Conservation (phyloP, 495 filamentous ascomycete species). For the Tuber melanosporum region DNA sequence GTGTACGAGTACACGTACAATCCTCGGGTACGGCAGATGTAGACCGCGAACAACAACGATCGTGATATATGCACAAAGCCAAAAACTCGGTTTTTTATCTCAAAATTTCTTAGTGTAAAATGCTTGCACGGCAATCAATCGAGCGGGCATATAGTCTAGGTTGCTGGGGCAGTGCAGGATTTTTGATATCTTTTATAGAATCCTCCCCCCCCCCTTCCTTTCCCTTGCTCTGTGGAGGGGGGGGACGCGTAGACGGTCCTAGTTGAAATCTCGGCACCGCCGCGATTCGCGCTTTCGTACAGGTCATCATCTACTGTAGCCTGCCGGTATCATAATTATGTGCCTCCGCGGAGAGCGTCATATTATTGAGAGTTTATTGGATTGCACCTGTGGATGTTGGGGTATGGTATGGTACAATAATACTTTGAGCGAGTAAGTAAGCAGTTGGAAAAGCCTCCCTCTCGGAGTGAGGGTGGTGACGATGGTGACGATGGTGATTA, state of each 20-base stretch:
- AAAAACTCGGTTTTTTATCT: not conserved
- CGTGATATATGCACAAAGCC: not conserved
- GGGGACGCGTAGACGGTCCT: conserved; percentile 1
- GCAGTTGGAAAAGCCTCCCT: not conserved
- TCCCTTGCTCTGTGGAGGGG: not conserved
- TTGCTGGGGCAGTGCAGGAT: not conserved
- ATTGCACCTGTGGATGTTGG: not conserved
- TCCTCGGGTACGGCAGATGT: not conserved
- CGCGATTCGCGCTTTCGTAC: not conserved
- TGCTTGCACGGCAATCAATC: not conserved
- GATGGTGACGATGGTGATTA: not conserved
- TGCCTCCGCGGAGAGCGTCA: not conserved
- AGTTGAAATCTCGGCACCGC: not conserved
- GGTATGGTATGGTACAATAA: not conserved
- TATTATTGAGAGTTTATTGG: not conserved
- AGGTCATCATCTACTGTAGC: not conserved
- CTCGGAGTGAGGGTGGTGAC: not conserved
- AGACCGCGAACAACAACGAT: not conserved
- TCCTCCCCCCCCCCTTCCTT: not conserved
- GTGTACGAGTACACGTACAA: too few relatives aligned
- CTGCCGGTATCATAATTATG: too few relatives aligned
- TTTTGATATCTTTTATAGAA: not conserved
- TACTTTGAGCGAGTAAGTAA: not conserved
- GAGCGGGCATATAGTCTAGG: not conserved
- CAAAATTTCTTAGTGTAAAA: not conserved